A percentile compares a stretch with the other conserved stretches of the same genome.
These are phyloP conservation scores for Suhomyces sp. DNA, from an alignment of 805 yeast species.

Conservation along the genomic window DNA sequence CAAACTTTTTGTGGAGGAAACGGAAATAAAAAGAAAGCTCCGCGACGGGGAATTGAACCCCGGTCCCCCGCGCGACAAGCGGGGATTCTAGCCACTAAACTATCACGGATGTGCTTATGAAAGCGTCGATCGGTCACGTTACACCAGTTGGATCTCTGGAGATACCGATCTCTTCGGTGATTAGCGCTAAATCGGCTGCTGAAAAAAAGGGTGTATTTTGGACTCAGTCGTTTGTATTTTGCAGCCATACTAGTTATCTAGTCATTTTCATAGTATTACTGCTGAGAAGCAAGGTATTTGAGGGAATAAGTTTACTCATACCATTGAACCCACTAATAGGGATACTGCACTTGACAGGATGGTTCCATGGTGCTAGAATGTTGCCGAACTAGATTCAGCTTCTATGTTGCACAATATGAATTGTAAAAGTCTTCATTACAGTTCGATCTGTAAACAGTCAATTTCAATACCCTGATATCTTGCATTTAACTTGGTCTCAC, in stretches of 20 bases:
- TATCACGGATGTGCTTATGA: background rate
- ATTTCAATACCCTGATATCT: too few relatives aligned
- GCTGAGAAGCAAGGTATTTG: too few relatives aligned
- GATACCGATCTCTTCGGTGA: background rate
- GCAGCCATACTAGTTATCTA: background rate
- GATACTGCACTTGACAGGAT: background rate
- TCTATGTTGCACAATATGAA: too few relatives aligned
- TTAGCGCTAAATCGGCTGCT: background rate
- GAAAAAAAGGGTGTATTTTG: background rate
- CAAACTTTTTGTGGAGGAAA: background rate
- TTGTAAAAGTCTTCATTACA: background rate
- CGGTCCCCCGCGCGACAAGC: slow-evolving; percentile 1
- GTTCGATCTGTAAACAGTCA: background rate
- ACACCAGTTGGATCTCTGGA: too few relatives aligned
- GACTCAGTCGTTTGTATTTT: background rate
- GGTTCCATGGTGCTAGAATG: background rate
- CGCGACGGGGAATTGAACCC: slow-evolving; percentile 1
- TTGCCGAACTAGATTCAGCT: background rate
- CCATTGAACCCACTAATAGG: background rate
- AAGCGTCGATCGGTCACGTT: background rate
- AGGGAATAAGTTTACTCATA: background rate
- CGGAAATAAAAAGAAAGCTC: background rate
- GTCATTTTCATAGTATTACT: too few relatives aligned
- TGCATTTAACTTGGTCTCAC: too few relatives aligned
- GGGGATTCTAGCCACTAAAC: slow-evolving; percentile 1